Conservation (phyloP, 129 eudicot genomes). For the Solidago caesia region DNA sequence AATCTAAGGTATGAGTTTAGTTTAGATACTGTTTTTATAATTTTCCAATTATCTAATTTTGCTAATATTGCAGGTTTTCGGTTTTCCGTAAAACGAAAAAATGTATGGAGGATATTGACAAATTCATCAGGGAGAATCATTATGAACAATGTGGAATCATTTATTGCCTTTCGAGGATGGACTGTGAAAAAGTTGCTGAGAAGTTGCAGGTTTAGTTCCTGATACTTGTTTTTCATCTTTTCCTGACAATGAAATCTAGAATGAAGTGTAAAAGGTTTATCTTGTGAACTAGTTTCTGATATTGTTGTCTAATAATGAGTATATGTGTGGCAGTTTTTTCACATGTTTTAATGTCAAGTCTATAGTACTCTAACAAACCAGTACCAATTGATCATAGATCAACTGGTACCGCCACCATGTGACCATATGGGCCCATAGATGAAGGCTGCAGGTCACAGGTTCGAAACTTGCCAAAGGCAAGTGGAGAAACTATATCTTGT, state of each 20-base stretch:
- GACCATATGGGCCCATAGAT: no score
- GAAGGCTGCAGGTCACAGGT: no score
- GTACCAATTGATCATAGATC: no score
- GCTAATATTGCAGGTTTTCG: constrained; percentile 59
- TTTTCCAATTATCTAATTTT: constrained; percentile 16
- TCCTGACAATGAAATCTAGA: no score
- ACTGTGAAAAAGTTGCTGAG: constrained; percentile 99
- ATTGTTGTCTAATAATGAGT: no score
- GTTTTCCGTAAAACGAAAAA: constrained; percentile 89
- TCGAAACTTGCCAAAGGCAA: no score
- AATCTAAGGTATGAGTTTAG: constrained; percentile 58
- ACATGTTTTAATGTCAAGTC: no score
- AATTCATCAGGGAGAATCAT: constrained; percentile 66
- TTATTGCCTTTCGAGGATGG: constrained; percentile 97
- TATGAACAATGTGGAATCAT: constrained; percentile 84
- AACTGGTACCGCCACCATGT: no score
- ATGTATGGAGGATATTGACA: constrained; percentile 90
- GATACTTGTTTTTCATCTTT: background rate
- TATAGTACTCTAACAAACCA: no score
- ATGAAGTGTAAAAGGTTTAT: background rate
- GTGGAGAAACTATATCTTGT: no score
- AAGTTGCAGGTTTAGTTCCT: constrained; percentile 58
- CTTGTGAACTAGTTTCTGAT: no score
- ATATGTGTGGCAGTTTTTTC: no score
- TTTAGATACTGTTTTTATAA: constrained; percentile 8